These are phyloP conservation scores for Orobanche coerulescens DNA, from an alignment of 257 asterid species.

Conservation along the genomic window DNA sequence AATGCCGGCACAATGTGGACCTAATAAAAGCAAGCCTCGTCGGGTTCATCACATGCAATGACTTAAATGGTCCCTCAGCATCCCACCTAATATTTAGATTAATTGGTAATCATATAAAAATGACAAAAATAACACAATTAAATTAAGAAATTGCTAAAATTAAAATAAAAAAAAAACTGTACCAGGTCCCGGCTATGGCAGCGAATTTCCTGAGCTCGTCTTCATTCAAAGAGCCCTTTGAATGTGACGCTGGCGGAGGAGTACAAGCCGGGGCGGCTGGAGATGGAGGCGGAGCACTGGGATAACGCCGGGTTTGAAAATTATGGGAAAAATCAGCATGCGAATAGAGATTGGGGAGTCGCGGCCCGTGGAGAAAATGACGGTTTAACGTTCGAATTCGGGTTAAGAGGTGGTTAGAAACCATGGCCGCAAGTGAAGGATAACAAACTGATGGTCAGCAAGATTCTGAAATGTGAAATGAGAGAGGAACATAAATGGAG, in stretches of 20 bases:
- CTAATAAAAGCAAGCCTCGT: conserved; percentile 91
- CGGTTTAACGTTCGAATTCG: conserved; percentile 32
- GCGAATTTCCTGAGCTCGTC: conserved; percentile 61
- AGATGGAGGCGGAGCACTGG: conserved; percentile 32
- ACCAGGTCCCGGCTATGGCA: conserved; percentile 75
- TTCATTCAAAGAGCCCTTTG: conserved; percentile 58
- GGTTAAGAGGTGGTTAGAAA: conserved; percentile 33
- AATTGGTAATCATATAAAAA: background rate
- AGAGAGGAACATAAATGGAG: too few species aligned
- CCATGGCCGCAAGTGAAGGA: conserved; percentile 27
- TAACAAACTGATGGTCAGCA: background rate
- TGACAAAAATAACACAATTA: background rate
- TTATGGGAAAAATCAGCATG: conserved; percentile 4
- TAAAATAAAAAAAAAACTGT: background rate
- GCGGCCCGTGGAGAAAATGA: conserved; percentile 5
- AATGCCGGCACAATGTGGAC: conserved; percentile 88
- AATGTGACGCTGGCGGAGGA: conserved; percentile 21
- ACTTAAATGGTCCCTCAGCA: conserved; percentile 92
- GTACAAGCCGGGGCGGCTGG: conserved; percentile 20
- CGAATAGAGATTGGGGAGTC: background rate
- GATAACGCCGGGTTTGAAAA: conserved; percentile 31
- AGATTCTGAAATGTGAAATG: too few species aligned
- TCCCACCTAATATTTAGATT: conserved; percentile 65
- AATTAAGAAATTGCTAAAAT: too few species aligned
- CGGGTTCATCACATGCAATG: conserved; percentile 83